Evolutionary conservation across 2,329 filamentous ascomycete species (phyloP).

Genomic region (Ceratocystis ficicola): DNA sequence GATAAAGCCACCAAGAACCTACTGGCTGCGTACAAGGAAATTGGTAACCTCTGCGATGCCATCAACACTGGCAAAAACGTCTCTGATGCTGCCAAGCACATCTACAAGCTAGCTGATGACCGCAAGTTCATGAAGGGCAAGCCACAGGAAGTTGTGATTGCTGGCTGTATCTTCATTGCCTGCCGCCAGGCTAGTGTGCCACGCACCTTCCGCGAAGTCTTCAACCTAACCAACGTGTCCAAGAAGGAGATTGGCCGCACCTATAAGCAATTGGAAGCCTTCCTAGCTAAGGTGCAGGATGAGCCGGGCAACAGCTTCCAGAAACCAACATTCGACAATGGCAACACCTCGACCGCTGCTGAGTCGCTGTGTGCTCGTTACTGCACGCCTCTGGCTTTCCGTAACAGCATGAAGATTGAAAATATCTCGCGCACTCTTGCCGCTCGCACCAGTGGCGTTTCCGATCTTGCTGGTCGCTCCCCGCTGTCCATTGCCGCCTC

Average conservation of each 20-base stretch:
- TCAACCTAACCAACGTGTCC: slow-evolving; percentile 78
- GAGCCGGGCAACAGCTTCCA: slow-evolving; percentile 36
- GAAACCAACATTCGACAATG: slow-evolving; percentile 55
- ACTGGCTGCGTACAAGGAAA: slow-evolving; percentile 77
- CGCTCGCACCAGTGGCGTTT: slow-evolving; percentile 60
- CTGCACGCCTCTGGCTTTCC: slow-evolving; percentile 67
- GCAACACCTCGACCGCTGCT: slow-evolving; percentile 62
- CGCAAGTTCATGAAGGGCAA: slow-evolving; percentile 92
- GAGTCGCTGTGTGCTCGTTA: slow-evolving; percentile 80
- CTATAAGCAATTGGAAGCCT: slow-evolving; percentile 86
- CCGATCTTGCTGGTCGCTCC: slow-evolving; percentile 79
- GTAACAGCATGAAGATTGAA: slow-evolving; percentile 60
- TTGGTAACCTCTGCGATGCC: slow-evolving; percentile 73
- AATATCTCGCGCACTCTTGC: slow-evolving; percentile 72
- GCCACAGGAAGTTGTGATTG: slow-evolving; percentile 83
- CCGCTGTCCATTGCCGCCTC: slow-evolving; percentile 88
- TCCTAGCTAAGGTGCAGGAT: slow-evolving; percentile 64
- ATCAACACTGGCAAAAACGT: slow-evolving; percentile 71
- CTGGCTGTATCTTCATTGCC: slow-evolving; percentile 93
- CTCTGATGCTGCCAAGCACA: slow-evolving; percentile 80
- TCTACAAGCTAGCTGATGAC: slow-evolving; percentile 91
- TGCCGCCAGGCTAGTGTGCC: slow-evolving; percentile 80
- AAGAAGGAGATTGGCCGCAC: slow-evolving; percentile 97
- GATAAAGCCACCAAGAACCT: slow-evolving; percentile 77
- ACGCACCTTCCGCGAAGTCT: slow-evolving; percentile 89